These are phyloP conservation scores for Neurospora terricola DNA, from an alignment of 495 filamentous ascomycete genomes.

Conservation along the genomic window DNA sequence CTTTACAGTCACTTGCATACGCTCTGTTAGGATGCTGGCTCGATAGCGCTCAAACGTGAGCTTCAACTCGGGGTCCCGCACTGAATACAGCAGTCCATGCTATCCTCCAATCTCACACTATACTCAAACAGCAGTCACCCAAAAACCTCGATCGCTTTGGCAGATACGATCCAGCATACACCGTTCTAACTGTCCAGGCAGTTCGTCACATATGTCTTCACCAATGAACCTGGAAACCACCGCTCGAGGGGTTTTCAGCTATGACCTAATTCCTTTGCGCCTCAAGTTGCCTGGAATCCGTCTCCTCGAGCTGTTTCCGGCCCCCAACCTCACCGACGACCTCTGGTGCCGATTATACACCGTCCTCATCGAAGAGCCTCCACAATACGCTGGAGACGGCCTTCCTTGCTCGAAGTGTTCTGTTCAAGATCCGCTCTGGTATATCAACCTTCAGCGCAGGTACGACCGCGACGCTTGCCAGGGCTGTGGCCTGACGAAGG, in stretches of 20 bases:
- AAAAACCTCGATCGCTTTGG: not conserved
- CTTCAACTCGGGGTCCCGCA: too few species aligned
- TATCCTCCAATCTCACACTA: not conserved
- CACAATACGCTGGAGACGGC: not conserved
- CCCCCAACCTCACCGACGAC: not conserved
- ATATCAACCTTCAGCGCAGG: not conserved
- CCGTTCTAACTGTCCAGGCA: not conserved
- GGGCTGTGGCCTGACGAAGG: slow-evolving; percentile 20
- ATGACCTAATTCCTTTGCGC: not conserved
- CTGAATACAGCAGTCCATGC: too few species aligned
- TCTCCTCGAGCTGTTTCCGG: not conserved
- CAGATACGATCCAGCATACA: not conserved
- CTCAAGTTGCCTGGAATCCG: not conserved
- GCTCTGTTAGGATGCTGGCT: not conserved
- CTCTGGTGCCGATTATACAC: not conserved
- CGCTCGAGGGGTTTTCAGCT: not conserved
- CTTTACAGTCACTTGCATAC: not conserved
- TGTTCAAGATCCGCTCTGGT: not conserved
- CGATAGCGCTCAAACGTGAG: too few species aligned
- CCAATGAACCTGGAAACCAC: not conserved
- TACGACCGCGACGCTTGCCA: not conserved
- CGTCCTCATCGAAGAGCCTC: not conserved
- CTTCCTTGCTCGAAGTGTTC: not conserved
- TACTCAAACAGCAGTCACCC: not conserved
- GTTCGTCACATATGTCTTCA: not conserved